phyloP scores from a whole-genome alignment of 805 yeast species.

The Kuraishia cidri region DNA sequence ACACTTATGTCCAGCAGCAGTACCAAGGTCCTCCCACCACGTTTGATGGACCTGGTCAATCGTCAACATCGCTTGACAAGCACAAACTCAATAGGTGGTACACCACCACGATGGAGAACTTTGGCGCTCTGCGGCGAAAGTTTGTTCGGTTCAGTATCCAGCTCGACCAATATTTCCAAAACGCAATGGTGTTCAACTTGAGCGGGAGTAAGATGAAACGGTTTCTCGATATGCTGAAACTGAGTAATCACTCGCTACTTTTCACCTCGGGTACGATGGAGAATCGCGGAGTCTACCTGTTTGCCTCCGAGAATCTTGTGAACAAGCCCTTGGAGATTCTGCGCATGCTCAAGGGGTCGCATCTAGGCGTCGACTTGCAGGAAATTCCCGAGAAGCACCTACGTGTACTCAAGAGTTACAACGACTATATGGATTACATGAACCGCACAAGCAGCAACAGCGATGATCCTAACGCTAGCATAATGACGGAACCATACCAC shows the following conservation, averaged over 20 bases:
- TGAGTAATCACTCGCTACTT: conserved; percentile 66
- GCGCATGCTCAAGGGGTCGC: conserved; percentile 33
- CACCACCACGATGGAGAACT: conserved; percentile 55
- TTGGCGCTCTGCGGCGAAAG: conserved; percentile 73
- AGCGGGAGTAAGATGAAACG: conserved; percentile 37
- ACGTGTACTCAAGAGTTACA: conserved; percentile 17
- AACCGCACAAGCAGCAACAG: too few species aligned
- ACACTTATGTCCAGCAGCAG: conserved; percentile 65
- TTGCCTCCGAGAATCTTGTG: conserved; percentile 58
- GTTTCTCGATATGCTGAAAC: conserved; percentile 49
- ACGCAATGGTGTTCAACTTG: conserved; percentile 55
- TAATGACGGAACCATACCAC: too few species aligned
- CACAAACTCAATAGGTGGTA: conserved; percentile 56
- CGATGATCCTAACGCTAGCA: conserved; percentile 3
- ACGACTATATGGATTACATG: conserved; percentile 12
- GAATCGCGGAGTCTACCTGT: conserved; percentile 66
- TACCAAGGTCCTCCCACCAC: conserved; percentile 46
- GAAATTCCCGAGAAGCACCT: conserved; percentile 22
- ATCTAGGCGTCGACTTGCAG: conserved; percentile 40
- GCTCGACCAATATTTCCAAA: conserved; percentile 63
- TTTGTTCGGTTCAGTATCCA: conserved; percentile 68
- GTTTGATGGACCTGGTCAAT: too few species aligned
- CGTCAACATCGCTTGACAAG: conserved; percentile 22
- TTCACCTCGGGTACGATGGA: conserved; percentile 62
- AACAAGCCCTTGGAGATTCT: conserved; percentile 31